These are phyloP conservation scores for Fraxinus ornus DNA, from an alignment of 305 asterid species.

Conservation along the genomic window DNA sequence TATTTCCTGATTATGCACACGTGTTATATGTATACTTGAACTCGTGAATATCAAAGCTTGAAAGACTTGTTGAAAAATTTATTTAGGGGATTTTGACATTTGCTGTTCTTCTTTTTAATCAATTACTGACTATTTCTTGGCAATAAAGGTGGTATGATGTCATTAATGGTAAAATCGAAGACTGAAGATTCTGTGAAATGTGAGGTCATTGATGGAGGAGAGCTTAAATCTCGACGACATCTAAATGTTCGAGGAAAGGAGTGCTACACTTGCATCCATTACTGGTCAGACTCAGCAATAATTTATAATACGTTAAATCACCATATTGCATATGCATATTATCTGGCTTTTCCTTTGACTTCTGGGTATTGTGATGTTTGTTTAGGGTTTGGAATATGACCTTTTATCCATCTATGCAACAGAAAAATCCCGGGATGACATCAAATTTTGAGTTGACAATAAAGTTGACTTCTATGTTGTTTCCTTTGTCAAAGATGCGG, in stretches of 20 bases:
- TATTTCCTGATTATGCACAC: background rate
- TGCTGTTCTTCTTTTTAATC: background rate
- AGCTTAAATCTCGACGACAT: slow-evolving; percentile 93
- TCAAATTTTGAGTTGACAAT: slow-evolving; percentile 93
- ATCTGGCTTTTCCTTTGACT: slow-evolving; percentile 15
- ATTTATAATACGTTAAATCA: background rate
- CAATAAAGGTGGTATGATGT: slow-evolving; percentile 92
- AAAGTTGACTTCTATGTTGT: too few species aligned
- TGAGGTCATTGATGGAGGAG: slow-evolving; percentile 96
- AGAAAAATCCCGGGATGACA: slow-evolving; percentile 86
- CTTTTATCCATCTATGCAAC: slow-evolving; percentile 32
- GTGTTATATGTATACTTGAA: background rate
- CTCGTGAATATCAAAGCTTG: background rate
- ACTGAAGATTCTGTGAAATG: slow-evolving; percentile 80
- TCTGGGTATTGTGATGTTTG: background rate
- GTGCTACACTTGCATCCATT: slow-evolving; percentile 93
- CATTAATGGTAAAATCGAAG: slow-evolving; percentile 74
- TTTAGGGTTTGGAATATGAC: slow-evolving; percentile 6
- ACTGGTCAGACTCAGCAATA: slow-evolving; percentile 60
- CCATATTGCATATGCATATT: slow-evolving; percentile 17
- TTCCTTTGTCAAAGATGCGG: too few species aligned
- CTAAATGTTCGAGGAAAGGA: slow-evolving; percentile 93
- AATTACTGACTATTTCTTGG: slow-evolving; percentile 13
- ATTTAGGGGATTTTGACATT: background rate
- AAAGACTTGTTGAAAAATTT: background rate